Percentiles rank a stretch among this genome's conserved stretches.
Evolutionary conservation across 352 stramenopile genomes (phyloP).

Genomic region (Phytophthora syringae): DNA sequence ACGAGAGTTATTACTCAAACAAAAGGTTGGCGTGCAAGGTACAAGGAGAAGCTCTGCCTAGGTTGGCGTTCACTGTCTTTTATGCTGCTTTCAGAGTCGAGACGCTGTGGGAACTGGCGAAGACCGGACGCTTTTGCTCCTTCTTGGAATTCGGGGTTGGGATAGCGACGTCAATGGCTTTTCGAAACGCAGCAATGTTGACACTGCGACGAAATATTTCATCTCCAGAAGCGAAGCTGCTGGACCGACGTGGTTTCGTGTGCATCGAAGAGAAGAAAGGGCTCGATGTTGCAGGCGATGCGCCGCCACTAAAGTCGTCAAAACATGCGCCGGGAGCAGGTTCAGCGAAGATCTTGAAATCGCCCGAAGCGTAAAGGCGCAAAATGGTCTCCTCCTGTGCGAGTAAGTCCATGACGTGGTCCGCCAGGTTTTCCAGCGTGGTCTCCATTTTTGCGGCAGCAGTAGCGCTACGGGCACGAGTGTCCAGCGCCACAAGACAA

Average conservation of each 20-base stretch:
- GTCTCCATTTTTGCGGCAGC: slow-evolving; percentile 55
- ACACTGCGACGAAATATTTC: slow-evolving; percentile 40
- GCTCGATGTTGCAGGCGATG: slow-evolving; percentile 18
- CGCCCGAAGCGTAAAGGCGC: slow-evolving; percentile 62
- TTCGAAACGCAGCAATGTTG: slow-evolving; percentile 10
- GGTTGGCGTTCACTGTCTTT: slow-evolving; percentile 10
- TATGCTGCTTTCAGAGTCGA: slow-evolving; percentile 31
- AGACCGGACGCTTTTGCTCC: slow-evolving; percentile 8
- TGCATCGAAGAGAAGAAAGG: slow-evolving; percentile 32
- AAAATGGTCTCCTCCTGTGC: slow-evolving; percentile 63
- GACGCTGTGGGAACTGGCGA: slow-evolving; percentile 18
- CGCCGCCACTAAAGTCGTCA: slow-evolving; percentile 43
- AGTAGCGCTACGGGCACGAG: slow-evolving; percentile 40
- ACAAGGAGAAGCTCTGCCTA: slow-evolving; percentile 16
- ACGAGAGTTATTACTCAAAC: slow-evolving; percentile 37
- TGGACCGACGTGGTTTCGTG: slow-evolving; percentile 29
- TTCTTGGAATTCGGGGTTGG: slow-evolving; percentile 7
- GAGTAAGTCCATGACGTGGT: slow-evolving; percentile 69
- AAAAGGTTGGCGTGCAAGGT: slow-evolving; percentile 14
- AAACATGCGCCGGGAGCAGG: slow-evolving; percentile 25
- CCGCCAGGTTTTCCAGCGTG: slow-evolving; percentile 64
- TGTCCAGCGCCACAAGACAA: slow-evolving; percentile 71
- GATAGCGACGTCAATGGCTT: slow-evolving; percentile 18
- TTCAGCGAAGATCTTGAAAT: slow-evolving; percentile 65
- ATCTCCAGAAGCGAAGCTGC: slow-evolving; percentile 49